Base-by-base conservation (phyloP, 495 filamentous ascomycete genomes). In the Rostrohypoxylon terebratum region DNA sequence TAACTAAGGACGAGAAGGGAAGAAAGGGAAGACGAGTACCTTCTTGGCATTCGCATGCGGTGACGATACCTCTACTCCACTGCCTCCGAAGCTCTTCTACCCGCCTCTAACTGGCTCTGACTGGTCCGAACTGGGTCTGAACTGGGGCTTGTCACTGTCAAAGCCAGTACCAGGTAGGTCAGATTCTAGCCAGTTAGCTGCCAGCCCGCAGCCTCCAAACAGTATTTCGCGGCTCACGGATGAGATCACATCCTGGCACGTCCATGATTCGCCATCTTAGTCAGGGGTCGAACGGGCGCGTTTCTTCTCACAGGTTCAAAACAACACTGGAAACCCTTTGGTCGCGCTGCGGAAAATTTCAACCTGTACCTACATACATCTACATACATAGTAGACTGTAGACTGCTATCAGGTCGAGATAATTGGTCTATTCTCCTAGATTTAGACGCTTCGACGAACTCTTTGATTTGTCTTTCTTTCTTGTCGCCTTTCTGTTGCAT, bases 281-380 rank as follows among this genome's bases (percentile, higher is more conserved):
- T 51, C 71, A 70, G 59, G 71, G 71, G 62, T 59, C 58, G 20
- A 33, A 38, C 42, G 59, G 62, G 47, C 71, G 71, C 66, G 71
- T 74, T 69, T 74, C 66, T 69, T 66, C 61, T 74, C 62, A 67
- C 71, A 67, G 66, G 71, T 67, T 42, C 71, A 74, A 74, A 74
- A 74, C 71, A 74, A 74, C 66, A 74, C 63, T 70, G 53, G 71
- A 69, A 74, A 74, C 65, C 40, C 10, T 40, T 40, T 28, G 28
- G 28, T 28, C 28, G n/a, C n/a, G n/a, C n/a, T n/a, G n/a, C 66
- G 71, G 66, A 73, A 69, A 33, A 55, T 73, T 66, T 69, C 71
- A 63, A 68, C 57, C 61, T 50, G 51, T 18, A 14, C 34, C 31
- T 59, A 48, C 61, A n/a, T n/a, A n/a, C n/a, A n/a, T n/a, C n/a